Percentiles rank a stretch among this genome's conserved stretches.
Conservation (phyloP, 2,329 filamentous ascomycete genomes). For the Thermoascus crustaceus region DNA sequence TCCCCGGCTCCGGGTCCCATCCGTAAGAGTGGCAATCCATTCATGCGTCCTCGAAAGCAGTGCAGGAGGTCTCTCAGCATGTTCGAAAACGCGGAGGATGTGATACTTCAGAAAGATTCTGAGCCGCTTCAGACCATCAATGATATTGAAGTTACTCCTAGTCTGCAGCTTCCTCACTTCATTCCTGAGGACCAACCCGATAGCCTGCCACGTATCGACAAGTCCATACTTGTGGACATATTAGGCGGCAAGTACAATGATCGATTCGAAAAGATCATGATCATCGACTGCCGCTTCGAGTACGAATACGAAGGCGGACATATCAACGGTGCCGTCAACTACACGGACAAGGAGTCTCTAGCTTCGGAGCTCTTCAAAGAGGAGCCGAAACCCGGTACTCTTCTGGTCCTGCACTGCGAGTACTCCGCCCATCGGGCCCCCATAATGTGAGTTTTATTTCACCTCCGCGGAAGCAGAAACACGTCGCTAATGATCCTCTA, state of each 20-base stretch:
- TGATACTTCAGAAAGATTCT: conserved; percentile 70
- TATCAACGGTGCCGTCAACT: conserved; percentile 87
- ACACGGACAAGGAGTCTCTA: conserved; percentile 89
- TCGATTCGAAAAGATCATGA: conserved; percentile 68
- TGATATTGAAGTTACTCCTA: conserved; percentile 70
- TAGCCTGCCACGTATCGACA: conserved; percentile 77
- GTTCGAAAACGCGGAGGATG: conserved; percentile 86
- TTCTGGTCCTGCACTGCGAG: conserved; percentile 94
- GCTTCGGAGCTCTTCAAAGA: conserved; percentile 68
- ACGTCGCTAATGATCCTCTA: conserved; percentile 18
- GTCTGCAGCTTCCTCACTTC: conserved; percentile 75
- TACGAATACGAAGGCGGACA: conserved; percentile 98
- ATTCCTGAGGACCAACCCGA: conserved; percentile 71
- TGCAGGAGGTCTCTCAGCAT: conserved; percentile 92
- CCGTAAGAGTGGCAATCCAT: conserved; percentile 64
- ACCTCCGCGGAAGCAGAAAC: background rate
- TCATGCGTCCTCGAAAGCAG: conserved; percentile 72
- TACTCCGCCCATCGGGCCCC: conserved; percentile 95
- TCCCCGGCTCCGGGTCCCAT: conserved; percentile 66
- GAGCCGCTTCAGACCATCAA: conserved; percentile 64
- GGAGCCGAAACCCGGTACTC: conserved; percentile 59
- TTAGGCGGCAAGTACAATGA: conserved; percentile 75
- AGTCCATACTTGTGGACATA: conserved; percentile 73
- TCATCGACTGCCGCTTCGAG: conserved; percentile 96
- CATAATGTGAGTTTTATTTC: conserved; percentile 56